phyloP scores from a whole-genome alignment of 805 yeast species.

The Sugiyamaella qingdaonensis region DNA sequence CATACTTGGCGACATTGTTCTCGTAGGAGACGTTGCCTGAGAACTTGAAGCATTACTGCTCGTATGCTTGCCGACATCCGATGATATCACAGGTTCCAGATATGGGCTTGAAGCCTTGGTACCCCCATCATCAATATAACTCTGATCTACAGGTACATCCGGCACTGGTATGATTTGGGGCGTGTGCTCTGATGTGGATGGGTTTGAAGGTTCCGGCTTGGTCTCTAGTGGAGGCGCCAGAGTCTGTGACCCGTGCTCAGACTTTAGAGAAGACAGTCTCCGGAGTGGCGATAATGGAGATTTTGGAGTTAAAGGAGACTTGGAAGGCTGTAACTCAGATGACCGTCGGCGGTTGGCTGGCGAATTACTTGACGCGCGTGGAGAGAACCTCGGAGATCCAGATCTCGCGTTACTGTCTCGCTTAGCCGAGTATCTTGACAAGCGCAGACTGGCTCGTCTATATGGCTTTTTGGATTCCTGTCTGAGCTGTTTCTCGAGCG shows the following conservation, averaged over 20 bases:
- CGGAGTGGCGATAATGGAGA: background rate
- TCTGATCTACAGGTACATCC: too few relatives aligned
- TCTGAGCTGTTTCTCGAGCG: slow-evolving; percentile 49
- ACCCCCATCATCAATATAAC: background rate
- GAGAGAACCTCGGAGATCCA: background rate
- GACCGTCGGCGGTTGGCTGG: background rate
- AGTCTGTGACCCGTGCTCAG: background rate
- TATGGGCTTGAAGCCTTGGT: background rate
- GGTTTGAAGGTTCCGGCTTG: background rate
- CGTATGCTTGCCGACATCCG: background rate
- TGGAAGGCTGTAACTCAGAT: background rate
- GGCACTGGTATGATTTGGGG: background rate
- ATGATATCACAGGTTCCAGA: background rate
- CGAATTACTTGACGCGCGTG: background rate
- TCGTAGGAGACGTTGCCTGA: background rate
- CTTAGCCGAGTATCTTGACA: slow-evolving; percentile 11
- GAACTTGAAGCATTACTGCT: background rate
- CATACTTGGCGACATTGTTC: slow-evolving; percentile 1
- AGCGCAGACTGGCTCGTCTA: slow-evolving; percentile 13
- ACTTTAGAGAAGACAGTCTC: background rate
- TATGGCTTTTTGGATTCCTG: slow-evolving; percentile 12
- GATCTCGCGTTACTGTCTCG: background rate
- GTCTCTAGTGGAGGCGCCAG: background rate
- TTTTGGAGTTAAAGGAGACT: background rate
- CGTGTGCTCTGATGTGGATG: background rate